Evolutionary conservation across 2,329 filamentous ascomycete genomes (phyloP).

Genomic region (Biscogniauxia sp.): DNA sequence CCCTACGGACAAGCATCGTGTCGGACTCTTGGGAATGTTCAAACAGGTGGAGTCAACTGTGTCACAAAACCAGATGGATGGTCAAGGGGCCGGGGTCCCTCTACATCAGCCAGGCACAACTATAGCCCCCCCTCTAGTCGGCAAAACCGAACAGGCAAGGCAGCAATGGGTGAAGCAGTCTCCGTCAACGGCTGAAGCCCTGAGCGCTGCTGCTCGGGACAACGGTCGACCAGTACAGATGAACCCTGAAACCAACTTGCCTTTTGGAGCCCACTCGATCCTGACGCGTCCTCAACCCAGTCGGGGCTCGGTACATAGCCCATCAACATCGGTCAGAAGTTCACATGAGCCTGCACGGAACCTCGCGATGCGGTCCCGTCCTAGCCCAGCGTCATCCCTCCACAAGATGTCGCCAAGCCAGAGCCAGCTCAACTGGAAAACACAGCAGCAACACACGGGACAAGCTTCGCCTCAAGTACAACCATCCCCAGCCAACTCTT

Average conservation of each 20-base stretch:
- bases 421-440: constrained; percentile 16
- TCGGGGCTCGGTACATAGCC: constrained; percentile 19
- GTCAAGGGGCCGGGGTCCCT: constrained; percentile 9
- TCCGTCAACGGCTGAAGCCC: constrained; percentile 25
- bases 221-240: constrained; percentile 33
- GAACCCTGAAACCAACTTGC: constrained; percentile 38
- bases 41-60: constrained; percentile 39
- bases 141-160: constrained; percentile 14
- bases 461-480: constrained; percentile 18
- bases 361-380: constrained; percentile 16
- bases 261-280: constrained; percentile 40
- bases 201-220: constrained; percentile 27
- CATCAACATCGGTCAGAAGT: constrained; percentile 14
- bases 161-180: constrained; percentile 18
- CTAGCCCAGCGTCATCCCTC: constrained; percentile 19
- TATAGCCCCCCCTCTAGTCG: constrained; percentile 8
- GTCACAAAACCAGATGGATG: constrained; percentile 22
- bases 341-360: constrained; percentile 14
- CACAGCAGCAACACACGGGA: constrained; percentile 19
- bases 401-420: constrained; percentile 21
- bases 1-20: constrained; percentile 43
- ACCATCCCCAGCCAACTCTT: constrained; percentile 16
- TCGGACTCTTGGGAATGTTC: constrained; percentile 53
- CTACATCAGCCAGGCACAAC: not conserved
- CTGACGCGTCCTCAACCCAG: constrained; percentile 34